Conservation (phyloP, 2,329 filamentous ascomycete species). For the Fusarium aywerte region DNA sequence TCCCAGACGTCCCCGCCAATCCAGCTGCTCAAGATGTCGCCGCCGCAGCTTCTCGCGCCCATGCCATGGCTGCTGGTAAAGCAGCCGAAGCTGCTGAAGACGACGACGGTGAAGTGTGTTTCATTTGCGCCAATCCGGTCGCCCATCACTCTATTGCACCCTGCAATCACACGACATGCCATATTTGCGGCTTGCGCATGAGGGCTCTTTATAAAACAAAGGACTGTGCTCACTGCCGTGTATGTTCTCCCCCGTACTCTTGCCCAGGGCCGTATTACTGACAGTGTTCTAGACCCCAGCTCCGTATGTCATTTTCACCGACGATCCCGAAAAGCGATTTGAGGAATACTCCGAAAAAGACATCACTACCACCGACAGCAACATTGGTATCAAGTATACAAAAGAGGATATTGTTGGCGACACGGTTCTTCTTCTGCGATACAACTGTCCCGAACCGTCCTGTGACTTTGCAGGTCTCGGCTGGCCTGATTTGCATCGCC, state of each 20-base stretch:
- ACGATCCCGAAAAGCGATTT: conserved; percentile 82
- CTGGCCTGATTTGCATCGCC: conserved; percentile 69
- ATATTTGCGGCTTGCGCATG: conserved; percentile 92
- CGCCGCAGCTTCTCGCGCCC: conserved; percentile 51
- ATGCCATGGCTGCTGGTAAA: conserved; percentile 46
- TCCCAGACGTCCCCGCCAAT: conserved; percentile 37
- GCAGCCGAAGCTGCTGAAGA: conserved; percentile 51
- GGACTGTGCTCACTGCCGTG: conserved; percentile 94
- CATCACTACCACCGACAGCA: conserved; percentile 81
- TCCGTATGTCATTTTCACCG: conserved; percentile 89
- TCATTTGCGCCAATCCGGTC: conserved; percentile 94
- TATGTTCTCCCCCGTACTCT: conserved; percentile 56
- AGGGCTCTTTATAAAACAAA: conserved; percentile 96
- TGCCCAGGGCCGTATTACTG: conserved; percentile 16
- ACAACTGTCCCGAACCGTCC: conserved; percentile 89
- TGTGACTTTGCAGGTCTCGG: conserved; percentile 84
- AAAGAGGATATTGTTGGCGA: conserved; percentile 91
- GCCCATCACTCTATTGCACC: conserved; percentile 89
- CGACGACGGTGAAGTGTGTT: conserved; percentile 86
- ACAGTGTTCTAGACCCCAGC: conserved; percentile 67
- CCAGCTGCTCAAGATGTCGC: conserved; percentile 50
- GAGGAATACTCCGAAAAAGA: conserved; percentile 82
- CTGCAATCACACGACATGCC: conserved; percentile 96
- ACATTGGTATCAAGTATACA: conserved; percentile 91
- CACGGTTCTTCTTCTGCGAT: conserved; percentile 85